Base-by-base conservation (phyloP, 2,329 filamentous ascomycete genomes). In the Botrytis tulipae region DNA sequence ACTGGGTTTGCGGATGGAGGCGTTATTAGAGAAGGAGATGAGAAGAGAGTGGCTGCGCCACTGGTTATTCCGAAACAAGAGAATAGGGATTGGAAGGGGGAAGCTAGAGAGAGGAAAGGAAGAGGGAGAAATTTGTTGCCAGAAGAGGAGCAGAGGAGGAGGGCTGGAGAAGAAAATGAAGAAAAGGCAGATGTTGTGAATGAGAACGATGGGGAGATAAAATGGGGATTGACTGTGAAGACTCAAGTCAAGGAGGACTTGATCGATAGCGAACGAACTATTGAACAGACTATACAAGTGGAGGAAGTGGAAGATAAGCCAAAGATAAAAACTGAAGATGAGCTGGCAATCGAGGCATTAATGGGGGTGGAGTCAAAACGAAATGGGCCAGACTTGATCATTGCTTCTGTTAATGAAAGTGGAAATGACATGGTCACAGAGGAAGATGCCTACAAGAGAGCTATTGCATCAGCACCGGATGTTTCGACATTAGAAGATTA, bases 401-500 rank as follows among this genome's bases (percentile, higher is more conserved):
- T 92, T 73, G 80, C 84, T 42, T 77, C 81, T 46, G 77, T 74
- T 76, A 48, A 66, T 42, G 60, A 78, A 16, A 77, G 77, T 7
- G 75, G 72, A 29, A 60, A 59, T 44, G 44, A 37, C 4, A 72
- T 81, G 6, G 79, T 86, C 22, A 86, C 86, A n/a, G 91, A 93
- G 77, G 85, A 88, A 76, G 91, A 92, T 74, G 90, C 90, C 4
- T 95, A 94, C 79, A 85, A 86, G 46, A 87, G 88, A 40, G 93
- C 95, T 80, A 87, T 95, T 44, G 86, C 88, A 20, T 84, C 88
- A 40, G 91, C 94, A 1, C 94, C 94, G 1, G 92, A 94, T 35
- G 86, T 89, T 44, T 91, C 94, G 6, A 93, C 90, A 0, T 84
- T 97, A 29, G 92, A 93, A 48, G 93, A 96, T 79, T 98, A 98